These are phyloP conservation scores for Oleoguttula mirabilis DNA, from an alignment of 495 filamentous ascomycete genomes.

Conservation along the genomic window DNA sequence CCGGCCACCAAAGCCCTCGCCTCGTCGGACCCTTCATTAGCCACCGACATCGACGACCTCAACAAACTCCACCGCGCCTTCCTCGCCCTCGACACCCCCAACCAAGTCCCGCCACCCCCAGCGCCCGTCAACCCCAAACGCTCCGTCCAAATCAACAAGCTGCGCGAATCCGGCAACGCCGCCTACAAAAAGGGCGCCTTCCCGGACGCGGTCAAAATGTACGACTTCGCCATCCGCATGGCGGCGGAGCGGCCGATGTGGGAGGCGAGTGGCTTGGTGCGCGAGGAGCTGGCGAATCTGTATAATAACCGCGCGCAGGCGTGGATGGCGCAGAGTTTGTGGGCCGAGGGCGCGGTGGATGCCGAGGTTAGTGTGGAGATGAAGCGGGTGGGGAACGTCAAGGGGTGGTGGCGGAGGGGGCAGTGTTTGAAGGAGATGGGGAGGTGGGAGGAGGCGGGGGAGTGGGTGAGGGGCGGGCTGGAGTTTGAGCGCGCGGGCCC, in stretches of 20 bases:
- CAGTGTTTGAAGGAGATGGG: conserved; percentile 85
- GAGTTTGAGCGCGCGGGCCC: conserved; percentile 53
- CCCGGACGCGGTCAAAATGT: conserved; percentile 65
- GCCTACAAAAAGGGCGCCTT: conserved; percentile 65
- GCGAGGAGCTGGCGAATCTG: conserved; percentile 69
- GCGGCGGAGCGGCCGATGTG: conserved; percentile 66
- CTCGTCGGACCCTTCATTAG: conserved; percentile 21
- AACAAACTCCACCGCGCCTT: conserved; percentile 30
- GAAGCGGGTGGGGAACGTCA: conserved; percentile 74
- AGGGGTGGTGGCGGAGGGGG: conserved; percentile 84
- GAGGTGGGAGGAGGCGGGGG: conserved; percentile 64
- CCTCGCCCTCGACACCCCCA: conserved; percentile 25
- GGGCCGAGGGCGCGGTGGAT: conserved; percentile 73
- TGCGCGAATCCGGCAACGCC: conserved; percentile 75
- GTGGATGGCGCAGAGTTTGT: conserved; percentile 63
- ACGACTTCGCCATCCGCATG: conserved; percentile 78
- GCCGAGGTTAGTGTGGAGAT: conserved; percentile 82
- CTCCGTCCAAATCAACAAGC: conserved; percentile 56
- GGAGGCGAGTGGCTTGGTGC: conserved; percentile 70
- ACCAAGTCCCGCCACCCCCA: conserved; percentile 49
- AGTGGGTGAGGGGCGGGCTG: conserved; percentile 57
- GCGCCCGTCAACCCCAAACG: conserved; percentile 83
- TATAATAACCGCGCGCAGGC: conserved; percentile 86
- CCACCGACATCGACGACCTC: conserved; percentile 25
- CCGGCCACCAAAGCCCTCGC: conserved; percentile 56